Evolutionary conservation across 139 green algal species (phyloP), one percentile per base, ranked within the genome.

Genomic region (Parachlorella kessleri): DNA sequence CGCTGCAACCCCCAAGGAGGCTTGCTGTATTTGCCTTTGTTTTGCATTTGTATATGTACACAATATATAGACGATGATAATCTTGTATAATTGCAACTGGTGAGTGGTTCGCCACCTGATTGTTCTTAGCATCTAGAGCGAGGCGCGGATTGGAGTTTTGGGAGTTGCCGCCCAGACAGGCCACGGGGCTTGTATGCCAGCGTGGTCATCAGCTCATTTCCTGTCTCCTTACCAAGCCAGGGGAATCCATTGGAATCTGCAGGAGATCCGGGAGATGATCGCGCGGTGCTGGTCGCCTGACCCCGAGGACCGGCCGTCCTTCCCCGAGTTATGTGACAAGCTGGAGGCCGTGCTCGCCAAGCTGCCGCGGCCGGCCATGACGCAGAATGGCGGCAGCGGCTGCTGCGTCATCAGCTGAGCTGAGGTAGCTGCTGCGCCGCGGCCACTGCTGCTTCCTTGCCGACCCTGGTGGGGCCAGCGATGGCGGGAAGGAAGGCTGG

Each of bases 221-320:
- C n/a, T n/a, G n/a, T n/a, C n/a, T n/a, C n/a, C n/a, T n/a, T n/a
- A n/a, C n/a, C n/a, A n/a, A n/a, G n/a, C n/a, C n/a, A n/a, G n/a
- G n/a, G n/a, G n/a, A n/a, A n/a, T n/a, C n/a, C n/a, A n/a, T n/a
- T n/a, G n/a, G n/a, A n/a, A n/a, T 10, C 21, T 76, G 72, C 75
- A 88, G 79, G 78, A 81, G 54, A n/a, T 91, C 32, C 76, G 81
- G 55, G 65, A 55, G 24, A 66, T 91, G 70, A 88, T 91, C 53
- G 75, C 86, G 39, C 54, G 30, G 1, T 91, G 84, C 59, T 91
- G 87, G 87, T 66, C 78, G 24, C 70, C 78, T 23, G 67, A 86
- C 66, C 76, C 84, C 2, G 81, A 86, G 64, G 78, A 79, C 36
- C 84, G 84, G 38, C 84, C 84, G 7, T 23, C 48, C 38, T 86